Percentiles rank a stretch among this genome's conserved stretches.
phyloP scores from a whole-genome alignment of 1,139 yeast genomes.

The Zygosaccharomyces sapae region DNA sequence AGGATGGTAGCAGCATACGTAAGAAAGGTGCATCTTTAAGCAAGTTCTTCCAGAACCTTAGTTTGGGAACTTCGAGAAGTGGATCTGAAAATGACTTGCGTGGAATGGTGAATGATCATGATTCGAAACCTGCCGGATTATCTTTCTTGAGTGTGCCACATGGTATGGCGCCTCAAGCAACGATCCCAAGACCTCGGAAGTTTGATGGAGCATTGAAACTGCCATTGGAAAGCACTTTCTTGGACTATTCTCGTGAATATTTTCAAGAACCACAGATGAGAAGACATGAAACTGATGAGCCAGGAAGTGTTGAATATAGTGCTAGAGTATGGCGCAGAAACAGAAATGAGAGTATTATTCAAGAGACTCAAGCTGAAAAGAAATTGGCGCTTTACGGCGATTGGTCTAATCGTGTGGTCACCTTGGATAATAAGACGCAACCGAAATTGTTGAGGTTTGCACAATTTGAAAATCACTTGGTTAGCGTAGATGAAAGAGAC shows the following conservation, averaged over 20 bases:
- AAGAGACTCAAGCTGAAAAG: slow-evolving; percentile 86
- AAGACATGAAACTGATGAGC: slow-evolving; percentile 80
- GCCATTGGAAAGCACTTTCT: slow-evolving; percentile 70
- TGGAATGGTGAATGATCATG: slow-evolving; percentile 38
- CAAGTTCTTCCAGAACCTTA: slow-evolving; percentile 25
- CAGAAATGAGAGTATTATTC: slow-evolving; percentile 80
- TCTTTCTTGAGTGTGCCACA: slow-evolving; percentile 32
- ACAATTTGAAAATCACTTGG: slow-evolving; percentile 83
- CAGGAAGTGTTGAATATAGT: slow-evolving; percentile 84
- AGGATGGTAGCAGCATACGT: neutral
- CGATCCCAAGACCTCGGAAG: slow-evolving; percentile 42
- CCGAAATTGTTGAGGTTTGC: slow-evolving; percentile 77
- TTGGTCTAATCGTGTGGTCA: slow-evolving; percentile 67
- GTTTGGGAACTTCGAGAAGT: slow-evolving; percentile 19
- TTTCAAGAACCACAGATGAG: slow-evolving; percentile 97
- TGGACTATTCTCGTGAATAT: slow-evolving; percentile 87
- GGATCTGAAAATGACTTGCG: slow-evolving; percentile 19
- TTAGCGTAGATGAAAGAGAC: slow-evolving; percentile 81
- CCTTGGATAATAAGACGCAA: slow-evolving; percentile 70
- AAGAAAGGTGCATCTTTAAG: slow-evolving; percentile 18
- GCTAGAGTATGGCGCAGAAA: slow-evolving; percentile 85
- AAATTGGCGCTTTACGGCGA: slow-evolving; percentile 77
- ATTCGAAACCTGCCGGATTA: slow-evolving; percentile 15
- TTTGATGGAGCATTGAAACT: slow-evolving; percentile 41
- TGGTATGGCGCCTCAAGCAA: slow-evolving; percentile 50